Percentiles rank a stretch among this genome's conserved stretches.
These are phyloP conservation scores for Ophiostoma quercus DNA, from an alignment of 2,329 filamentous ascomycete species.

Conservation along the genomic window DNA sequence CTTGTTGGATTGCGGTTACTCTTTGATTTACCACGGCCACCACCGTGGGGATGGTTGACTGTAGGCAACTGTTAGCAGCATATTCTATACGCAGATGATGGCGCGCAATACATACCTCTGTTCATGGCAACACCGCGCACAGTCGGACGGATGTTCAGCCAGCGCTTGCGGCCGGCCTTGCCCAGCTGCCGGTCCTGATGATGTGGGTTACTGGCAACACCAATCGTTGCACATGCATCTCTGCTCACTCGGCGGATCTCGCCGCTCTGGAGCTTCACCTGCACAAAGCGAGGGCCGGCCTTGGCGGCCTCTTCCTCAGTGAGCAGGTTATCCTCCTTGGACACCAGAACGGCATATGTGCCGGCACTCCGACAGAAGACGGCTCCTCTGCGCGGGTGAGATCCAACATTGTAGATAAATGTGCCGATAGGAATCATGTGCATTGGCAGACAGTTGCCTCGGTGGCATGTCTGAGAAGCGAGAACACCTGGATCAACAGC, in stretches of 20 bases:
- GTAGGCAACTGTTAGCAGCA: conserved; percentile 19
- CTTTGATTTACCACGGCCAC: conserved; percentile 99
- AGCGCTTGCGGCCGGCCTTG: conserved; percentile 89
- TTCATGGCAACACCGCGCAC: conserved; percentile 99
- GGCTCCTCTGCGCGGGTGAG: conserved; percentile 64
- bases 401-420: conserved; percentile 83
- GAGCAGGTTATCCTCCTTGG: conserved; percentile 69
- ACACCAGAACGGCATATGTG: conserved; percentile 81
- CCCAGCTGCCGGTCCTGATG: conserved; percentile 87
- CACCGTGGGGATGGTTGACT: conserved; percentile 96
- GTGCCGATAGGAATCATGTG: conserved; percentile 97
- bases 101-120: conserved; percentile 58
- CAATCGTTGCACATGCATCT: conserved; percentile 91
- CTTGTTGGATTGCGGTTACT: conserved; percentile 92
- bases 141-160: conserved; percentile 90
- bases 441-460: conserved; percentile 90
- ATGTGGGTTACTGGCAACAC: conserved; percentile 87
- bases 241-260: conserved; percentile 85
- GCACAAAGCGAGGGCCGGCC: conserved; percentile 71
- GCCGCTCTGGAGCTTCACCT: conserved; percentile 82
- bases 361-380: conserved; percentile 94
- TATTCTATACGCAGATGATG: neutral
- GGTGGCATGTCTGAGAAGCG: conserved; percentile 86
- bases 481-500: conserved; percentile 90
- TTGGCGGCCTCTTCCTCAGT: conserved; percentile 52